Base-by-base conservation (phyloP, 129 eudicot species). In the Lactuca sativa region DNA sequence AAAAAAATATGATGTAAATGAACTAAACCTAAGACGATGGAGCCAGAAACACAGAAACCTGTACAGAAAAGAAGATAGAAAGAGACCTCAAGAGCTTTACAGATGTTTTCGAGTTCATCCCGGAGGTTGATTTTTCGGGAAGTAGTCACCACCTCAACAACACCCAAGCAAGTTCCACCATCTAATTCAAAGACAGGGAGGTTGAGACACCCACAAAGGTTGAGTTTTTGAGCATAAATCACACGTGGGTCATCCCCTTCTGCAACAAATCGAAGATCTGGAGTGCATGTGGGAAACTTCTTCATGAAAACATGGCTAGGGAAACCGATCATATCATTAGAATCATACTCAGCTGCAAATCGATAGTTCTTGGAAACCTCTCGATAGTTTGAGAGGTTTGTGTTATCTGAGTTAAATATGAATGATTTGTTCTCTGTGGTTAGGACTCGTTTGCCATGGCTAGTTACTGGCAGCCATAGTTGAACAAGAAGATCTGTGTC, bases 61-160 rank as follows among this genome's bases (percentile, higher is more conserved):
- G 61, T 16, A 47, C 36, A 54, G 55, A 61, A 40, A 72, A 63
- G 58, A 10, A 60, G 37, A 47, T 53, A 56, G 56, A 60, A 72
- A 61, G 48, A 60, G 30, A 91, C 97, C 97, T 92, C 91, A 4
- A 92, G 89, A 76, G 97, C 91, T 78, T 84, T 82, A 82, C 80
- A 82, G 78, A 92, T 85, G 72, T 72, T 81, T 76, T 92, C 89
- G 16, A 92, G 62, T 64, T 92, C 95, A 38, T 86, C 84, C 11
- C 69, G 74, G 66, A 67, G 86, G 63, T 82, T 78, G 49, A 81
- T 77, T 6, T 84, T 40, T 64, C 72, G 83, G 66, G 77, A 77
- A 59, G 91, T 82, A 47, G 93, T 84, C 68, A 86, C 87, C 21
- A 92, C 71, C 74, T 92, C 97, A 48, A 88, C 72, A 18, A 92